Conservation (phyloP, 495 filamentous ascomycete genomes). For the Hypomontagnella submonticulosa region DNA sequence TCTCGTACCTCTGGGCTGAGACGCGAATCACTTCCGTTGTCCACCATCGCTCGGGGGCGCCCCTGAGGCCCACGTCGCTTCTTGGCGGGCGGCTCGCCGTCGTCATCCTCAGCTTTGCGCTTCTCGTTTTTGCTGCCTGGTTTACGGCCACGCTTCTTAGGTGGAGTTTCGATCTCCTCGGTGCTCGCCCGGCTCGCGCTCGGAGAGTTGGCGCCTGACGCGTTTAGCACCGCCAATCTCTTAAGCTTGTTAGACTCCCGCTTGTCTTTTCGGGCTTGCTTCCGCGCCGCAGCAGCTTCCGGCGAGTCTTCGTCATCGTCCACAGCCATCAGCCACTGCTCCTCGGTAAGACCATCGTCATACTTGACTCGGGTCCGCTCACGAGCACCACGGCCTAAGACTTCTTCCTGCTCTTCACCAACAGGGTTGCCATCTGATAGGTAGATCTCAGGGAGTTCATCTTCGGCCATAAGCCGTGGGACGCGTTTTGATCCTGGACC, state of each 20-base stretch:
- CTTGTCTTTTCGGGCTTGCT: conserved; percentile 82
- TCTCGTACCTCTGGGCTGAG: conserved; percentile 62
- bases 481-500: conserved; percentile 66
- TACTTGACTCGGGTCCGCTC: conserved; percentile 94
- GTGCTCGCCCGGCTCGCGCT: conserved; percentile 81
- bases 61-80: conserved; percentile 76
- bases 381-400: conserved; percentile 88
- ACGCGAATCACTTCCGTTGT: conserved; percentile 44
- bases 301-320: conserved; percentile 95
- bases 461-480: conserved; percentile 86
- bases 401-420: conserved; percentile 76
- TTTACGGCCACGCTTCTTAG: conserved; percentile 81
- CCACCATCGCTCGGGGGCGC: conserved; percentile 67
- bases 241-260: conserved; percentile 80
- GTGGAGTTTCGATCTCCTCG: conserved; percentile 69
- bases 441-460: conserved; percentile 93
- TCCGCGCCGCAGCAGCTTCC: conserved; percentile 91
- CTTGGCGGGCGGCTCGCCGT: conserved; percentile 79
- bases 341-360: conserved; percentile 96
- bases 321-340: conserved; percentile 94
- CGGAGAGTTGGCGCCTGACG: conserved; percentile 75
- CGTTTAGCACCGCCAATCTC: conserved; percentile 57
- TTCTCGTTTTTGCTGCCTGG: conserved; percentile 76
- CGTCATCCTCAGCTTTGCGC: conserved; percentile 87
- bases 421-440: conserved; percentile 85